Conservation (phyloP, 345 rosid genomes). For the Heritiera littoralis region DNA sequence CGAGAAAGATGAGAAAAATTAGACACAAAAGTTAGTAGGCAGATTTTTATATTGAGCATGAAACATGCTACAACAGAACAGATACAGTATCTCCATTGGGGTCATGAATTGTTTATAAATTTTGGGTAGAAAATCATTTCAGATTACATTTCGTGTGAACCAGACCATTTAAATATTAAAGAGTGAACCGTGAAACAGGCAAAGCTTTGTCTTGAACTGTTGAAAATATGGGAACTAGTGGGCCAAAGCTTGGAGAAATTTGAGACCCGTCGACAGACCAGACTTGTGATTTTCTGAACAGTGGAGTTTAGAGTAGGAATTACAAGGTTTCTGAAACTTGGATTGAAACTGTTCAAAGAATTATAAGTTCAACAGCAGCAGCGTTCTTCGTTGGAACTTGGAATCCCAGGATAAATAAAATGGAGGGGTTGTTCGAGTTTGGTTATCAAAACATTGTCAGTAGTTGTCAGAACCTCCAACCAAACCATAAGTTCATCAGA, state of each 20-base stretch:
- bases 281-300: neutral
- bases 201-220: neutral
- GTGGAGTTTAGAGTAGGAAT: neutral
- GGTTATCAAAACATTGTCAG: constrained; percentile 4
- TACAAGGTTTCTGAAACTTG: neutral
- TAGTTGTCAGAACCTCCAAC: neutral
- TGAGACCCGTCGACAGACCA: neutral
- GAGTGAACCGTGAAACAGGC: neutral
- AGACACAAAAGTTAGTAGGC: neutral
- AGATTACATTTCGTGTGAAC: neutral
- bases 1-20: neutral
- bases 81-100: neutral
- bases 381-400: neutral
- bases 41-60: neutral
- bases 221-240: neutral
- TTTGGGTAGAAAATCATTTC: neutral
- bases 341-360: neutral
- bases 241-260: neutral
- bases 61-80: neutral
- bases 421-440: neutral
- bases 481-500: neutral
- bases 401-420: neutral
- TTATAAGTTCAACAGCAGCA: neutral
- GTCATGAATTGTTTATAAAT: neutral
- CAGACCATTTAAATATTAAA: neutral